Conservation (phyloP, 345 rosid genomes). For the Mercurialis annua region DNA sequence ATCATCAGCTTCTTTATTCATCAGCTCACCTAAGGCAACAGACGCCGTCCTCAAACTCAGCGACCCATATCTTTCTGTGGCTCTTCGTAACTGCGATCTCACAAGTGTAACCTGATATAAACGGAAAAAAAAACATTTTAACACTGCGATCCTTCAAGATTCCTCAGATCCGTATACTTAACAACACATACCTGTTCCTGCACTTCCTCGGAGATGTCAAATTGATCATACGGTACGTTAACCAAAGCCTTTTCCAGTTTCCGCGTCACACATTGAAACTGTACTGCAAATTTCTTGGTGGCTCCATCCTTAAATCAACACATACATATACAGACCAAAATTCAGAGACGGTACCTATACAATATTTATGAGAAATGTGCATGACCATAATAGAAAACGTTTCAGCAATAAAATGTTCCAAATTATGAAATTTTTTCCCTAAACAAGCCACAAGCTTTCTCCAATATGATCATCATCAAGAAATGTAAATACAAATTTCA, state of each 20-base stretch:
- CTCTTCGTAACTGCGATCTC: slow-evolving; percentile 75
- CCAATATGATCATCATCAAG: not conserved
- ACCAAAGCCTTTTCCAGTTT: slow-evolving; percentile 78
- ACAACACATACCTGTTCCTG: slow-evolving; percentile 61
- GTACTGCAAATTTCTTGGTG: slow-evolving; percentile 62
- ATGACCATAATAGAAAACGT: slow-evolving; percentile 17
- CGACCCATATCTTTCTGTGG: slow-evolving; percentile 65
- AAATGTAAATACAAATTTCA: not conserved
- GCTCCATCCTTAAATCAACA: slow-evolving; percentile 64
- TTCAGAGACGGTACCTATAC: slow-evolving; percentile 39
- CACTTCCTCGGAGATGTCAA: slow-evolving; percentile 81
- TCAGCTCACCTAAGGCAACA: slow-evolving; percentile 45
- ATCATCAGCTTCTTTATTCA: slow-evolving; percentile 34
- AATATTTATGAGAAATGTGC: slow-evolving; percentile 14
- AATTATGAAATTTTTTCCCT: not conserved
- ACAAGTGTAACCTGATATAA: slow-evolving; percentile 61
- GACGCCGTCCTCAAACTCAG: slow-evolving; percentile 42
- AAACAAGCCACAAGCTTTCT: not conserved
- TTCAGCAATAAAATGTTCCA: slow-evolving; percentile 12
- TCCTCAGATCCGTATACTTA: not conserved
- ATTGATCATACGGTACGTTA: slow-evolving; percentile 55
- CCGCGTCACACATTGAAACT: slow-evolving; percentile 80
- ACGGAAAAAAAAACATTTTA: slow-evolving; percentile 8
- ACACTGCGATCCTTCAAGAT: not conserved
- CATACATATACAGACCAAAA: slow-evolving; percentile 26